Percentiles rank a stretch among this genome's conserved stretches.
Conservation (phyloP, 805 yeast genomes). For the Sugiyamaella floridensis region DNA sequence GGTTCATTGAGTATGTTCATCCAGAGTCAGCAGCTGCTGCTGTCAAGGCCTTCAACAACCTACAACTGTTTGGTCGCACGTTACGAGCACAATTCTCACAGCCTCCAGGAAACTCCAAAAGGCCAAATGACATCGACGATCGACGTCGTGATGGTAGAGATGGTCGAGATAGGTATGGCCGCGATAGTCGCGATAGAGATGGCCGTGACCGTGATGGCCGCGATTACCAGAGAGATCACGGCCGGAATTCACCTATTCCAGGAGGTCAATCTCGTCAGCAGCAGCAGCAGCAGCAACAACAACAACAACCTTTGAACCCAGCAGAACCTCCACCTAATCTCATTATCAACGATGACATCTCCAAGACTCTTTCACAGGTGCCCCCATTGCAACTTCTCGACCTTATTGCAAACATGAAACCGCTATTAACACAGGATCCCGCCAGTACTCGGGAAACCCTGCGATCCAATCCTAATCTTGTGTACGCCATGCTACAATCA, state of each 20-base stretch:
- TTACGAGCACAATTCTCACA: conserved; percentile 22
- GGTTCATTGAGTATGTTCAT: conserved; percentile 20
- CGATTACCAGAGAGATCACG: not conserved
- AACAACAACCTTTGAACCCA: conserved; percentile 9
- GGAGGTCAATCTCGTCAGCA: conserved; percentile 7
- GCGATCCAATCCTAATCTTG: conserved; percentile 58
- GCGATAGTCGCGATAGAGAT: conserved; percentile 3
- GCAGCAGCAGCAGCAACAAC: conserved; percentile 11
- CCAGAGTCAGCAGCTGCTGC: conserved; percentile 19
- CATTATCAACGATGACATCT: conserved; percentile 36
- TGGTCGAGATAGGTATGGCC: conserved; percentile 10
- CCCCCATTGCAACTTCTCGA: conserved; percentile 44
- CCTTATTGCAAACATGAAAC: conserved; percentile 48
- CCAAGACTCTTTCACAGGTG: conserved; percentile 43
- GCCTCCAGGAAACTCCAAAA: not conserved
- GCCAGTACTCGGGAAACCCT: conserved; percentile 53
- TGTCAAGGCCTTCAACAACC: conserved; percentile 15
- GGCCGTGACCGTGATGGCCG: conserved; percentile 3
- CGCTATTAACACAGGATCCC: conserved; percentile 45
- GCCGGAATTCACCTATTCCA: not conserved
- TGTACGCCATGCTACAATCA: conserved; percentile 71
- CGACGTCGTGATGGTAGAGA: conserved; percentile 4
- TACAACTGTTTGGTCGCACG: conserved; percentile 14
- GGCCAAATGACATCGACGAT: not conserved
- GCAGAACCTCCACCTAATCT: conserved; percentile 34